Conservation (phyloP, 2,329 filamentous ascomycete genomes). For the Diaporthe aspalathi region DNA sequence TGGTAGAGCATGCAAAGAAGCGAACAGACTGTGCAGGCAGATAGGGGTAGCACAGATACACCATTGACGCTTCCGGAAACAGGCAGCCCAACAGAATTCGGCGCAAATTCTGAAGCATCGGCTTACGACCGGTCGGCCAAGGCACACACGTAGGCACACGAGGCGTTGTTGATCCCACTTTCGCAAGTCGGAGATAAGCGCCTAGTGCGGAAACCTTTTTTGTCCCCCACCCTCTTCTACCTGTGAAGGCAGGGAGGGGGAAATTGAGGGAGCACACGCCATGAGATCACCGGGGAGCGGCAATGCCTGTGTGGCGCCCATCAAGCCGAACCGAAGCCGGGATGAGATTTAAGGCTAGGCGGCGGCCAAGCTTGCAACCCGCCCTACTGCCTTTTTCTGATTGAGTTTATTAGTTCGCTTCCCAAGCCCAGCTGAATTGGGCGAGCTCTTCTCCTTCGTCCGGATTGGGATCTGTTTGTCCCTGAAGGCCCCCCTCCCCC, state of each 20-base stretch:
- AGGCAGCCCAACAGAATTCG: neutral
- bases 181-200: constrained; percentile 26
- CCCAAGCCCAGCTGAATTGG: neutral
- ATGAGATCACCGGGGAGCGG: constrained; percentile 14
- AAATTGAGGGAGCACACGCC: constrained; percentile 12
- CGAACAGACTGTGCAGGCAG: neutral
- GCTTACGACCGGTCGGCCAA: constrained; percentile 13
- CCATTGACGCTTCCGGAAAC: constrained; percentile 11
- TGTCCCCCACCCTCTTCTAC: no score
- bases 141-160: neutral
- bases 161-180: constrained; percentile 29
- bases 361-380: neutral
- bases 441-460: neutral
- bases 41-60: neutral
- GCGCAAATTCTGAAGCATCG: constrained; percentile 1
- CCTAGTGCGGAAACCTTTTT: constrained; percentile 5
- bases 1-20: neutral
- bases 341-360: neutral
- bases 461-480: constrained; percentile 3
- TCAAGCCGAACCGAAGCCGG: constrained; percentile 13
- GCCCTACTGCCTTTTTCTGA: neutral
- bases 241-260: neutral
- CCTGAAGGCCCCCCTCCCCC: neutral
- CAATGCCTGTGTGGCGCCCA: constrained; percentile 12
- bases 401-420: neutral